phyloP scores from a whole-genome alignment of 1,284 basidiomycete species.

The Pseudozyma pruni region DNA sequence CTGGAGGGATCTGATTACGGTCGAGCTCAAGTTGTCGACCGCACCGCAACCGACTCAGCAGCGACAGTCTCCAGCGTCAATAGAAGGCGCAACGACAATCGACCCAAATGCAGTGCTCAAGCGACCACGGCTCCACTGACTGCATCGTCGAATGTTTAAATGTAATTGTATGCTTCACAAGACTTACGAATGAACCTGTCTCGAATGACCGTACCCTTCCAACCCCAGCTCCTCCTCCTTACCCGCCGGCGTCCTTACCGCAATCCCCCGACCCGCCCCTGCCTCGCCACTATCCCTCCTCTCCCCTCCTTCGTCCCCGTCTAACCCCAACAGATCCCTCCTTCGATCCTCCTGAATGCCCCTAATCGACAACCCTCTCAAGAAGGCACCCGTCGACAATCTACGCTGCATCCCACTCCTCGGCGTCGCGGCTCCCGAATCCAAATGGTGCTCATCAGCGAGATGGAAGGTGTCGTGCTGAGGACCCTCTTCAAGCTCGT shows the following conservation, averaged over 20 bases:
- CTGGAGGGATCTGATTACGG: slow-evolving; percentile 33
- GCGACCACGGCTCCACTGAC: slow-evolving; percentile 18
- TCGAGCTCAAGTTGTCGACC: slow-evolving; percentile 19
- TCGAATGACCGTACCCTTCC: slow-evolving; percentile 42
- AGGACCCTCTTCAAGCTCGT: slow-evolving; percentile 41
- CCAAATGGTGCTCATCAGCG: slow-evolving; percentile 39
- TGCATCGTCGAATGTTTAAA: neutral
- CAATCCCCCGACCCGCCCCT: slow-evolving; percentile 26
- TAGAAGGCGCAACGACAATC: slow-evolving; percentile 1
- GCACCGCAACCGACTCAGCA: slow-evolving; percentile 1
- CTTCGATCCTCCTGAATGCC: slow-evolving; percentile 56
- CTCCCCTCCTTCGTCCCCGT: slow-evolving; percentile 16
- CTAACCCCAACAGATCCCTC: slow-evolving; percentile 47
- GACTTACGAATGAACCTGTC: slow-evolving; percentile 10
- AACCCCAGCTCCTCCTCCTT: slow-evolving; percentile 42
- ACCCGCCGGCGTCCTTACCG: slow-evolving; percentile 30
- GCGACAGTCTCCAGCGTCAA: neutral
- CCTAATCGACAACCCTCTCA: slow-evolving; percentile 35
- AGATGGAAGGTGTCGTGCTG: slow-evolving; percentile 48
- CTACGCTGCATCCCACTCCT: slow-evolving; percentile 42
- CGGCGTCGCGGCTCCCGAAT: slow-evolving; percentile 32
- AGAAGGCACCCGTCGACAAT: slow-evolving; percentile 58
- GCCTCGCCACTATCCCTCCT: slow-evolving; percentile 5
- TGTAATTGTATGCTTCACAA: slow-evolving; percentile 11
- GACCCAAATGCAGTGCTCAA: slow-evolving; percentile 31